phyloP scores from a whole-genome alignment of 2,329 filamentous ascomycete genomes.

The Claviceps maximensis region DNA sequence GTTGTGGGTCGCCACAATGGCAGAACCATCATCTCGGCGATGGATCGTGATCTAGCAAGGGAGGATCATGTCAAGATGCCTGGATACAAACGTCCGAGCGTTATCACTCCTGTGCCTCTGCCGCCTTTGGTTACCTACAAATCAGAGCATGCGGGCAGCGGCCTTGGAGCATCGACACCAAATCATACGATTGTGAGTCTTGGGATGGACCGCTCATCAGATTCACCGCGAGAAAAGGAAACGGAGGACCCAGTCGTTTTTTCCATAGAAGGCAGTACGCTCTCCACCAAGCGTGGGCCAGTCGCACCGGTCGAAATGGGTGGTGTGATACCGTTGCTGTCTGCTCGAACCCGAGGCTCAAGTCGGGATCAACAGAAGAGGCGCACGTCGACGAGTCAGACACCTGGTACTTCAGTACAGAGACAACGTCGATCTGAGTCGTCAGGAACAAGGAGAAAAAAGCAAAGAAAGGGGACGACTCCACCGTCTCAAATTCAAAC shows the following conservation, averaged over 20 bases:
- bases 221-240: background rate
- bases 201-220: background rate
- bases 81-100: background rate
- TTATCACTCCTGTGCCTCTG: conserved; percentile 3
- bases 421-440: background rate
- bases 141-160: background rate
- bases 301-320: background rate
- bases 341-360: background rate
- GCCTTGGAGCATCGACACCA: background rate
- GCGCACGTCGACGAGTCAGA: background rate
- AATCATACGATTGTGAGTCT: background rate
- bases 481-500: background rate
- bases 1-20: background rate
- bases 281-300: background rate
- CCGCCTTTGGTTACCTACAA: background rate
- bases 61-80: too few relatives aligned
- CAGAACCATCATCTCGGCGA: background rate
- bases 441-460: background rate
- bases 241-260: background rate
- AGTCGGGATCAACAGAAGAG: background rate
- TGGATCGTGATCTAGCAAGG: conserved; percentile 1
- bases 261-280: conserved; percentile 2
- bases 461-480: background rate
- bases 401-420: background rate
- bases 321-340: background rate